Conservation (phyloP, 495 filamentous ascomycete species). For the Podospora pseudocomata region DNA sequence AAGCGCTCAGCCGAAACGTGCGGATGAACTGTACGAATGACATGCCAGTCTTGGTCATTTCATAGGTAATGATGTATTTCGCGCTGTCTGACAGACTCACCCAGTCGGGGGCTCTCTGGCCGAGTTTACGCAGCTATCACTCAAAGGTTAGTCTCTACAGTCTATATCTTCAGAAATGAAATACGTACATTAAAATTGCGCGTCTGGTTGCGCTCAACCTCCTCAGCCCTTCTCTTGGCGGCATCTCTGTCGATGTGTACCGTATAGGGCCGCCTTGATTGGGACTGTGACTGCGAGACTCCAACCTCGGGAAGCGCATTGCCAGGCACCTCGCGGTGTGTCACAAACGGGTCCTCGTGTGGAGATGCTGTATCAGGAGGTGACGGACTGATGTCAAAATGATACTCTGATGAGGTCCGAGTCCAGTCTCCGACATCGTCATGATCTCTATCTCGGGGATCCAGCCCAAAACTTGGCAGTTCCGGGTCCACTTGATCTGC, state of each 20-base stretch:
- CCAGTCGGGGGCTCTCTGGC: not conserved
- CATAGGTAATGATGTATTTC: not conserved
- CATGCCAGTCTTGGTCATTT: not conserved
- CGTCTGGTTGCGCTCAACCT: not conserved
- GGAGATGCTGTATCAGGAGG: not conserved
- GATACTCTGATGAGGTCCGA: not conserved
- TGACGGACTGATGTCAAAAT: not conserved
- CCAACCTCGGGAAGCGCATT: not conserved
- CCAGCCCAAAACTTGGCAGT: not conserved
- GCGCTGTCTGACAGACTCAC: not conserved
- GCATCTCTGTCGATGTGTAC: not conserved
- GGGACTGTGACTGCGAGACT: not conserved
- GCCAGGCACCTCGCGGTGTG: not conserved
- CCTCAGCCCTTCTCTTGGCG: not conserved
- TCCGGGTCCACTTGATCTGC: not conserved
- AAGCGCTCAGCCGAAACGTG: not conserved
- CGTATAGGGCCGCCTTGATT: not conserved
- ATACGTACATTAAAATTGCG: not conserved
- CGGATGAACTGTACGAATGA: not conserved
- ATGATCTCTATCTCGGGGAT: not conserved
- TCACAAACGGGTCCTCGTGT: not conserved
- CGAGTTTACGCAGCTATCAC: not conserved
- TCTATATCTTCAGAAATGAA: not conserved
- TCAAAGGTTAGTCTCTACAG: not conserved
- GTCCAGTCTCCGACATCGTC: not conserved